Percentiles rank a stretch among this genome's conserved stretches.
These are phyloP conservation scores for Neltuma alba DNA, from an alignment of 306 rosid species.

Conservation along the genomic window DNA sequence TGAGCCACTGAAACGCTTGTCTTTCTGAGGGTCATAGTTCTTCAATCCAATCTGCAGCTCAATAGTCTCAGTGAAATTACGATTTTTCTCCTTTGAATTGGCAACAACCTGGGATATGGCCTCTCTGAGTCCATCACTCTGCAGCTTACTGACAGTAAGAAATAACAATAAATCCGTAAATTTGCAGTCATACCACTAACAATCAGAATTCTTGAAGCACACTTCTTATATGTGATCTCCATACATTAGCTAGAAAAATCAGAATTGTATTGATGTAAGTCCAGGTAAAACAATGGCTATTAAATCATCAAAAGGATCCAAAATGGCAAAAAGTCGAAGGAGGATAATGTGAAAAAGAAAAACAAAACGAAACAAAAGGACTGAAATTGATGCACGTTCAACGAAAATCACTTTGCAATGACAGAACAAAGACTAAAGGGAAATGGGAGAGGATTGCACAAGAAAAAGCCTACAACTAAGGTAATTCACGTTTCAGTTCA, in stretches of 20 bases:
- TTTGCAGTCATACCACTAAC: background rate
- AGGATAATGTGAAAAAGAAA: background rate
- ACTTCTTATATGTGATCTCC: background rate
- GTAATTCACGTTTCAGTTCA: background rate
- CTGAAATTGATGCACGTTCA: background rate
- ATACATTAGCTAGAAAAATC: background rate
- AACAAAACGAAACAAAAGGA: background rate
- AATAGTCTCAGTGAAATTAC: conserved; percentile 58
- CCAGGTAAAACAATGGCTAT: background rate
- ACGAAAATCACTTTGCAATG: background rate
- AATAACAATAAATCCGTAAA: background rate
- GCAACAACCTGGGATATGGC: conserved; percentile 44
- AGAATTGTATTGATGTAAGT: background rate
- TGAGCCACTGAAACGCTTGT: conserved; percentile 77
- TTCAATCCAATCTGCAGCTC: conserved; percentile 74
- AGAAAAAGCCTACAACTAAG: background rate
- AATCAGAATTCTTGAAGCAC: background rate
- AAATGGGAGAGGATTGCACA: background rate
- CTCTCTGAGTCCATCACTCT: conserved; percentile 55
- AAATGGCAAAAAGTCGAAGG: too few species aligned
- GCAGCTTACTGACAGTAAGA: conserved; percentile 46
- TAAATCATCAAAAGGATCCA: background rate
- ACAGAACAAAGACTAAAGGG: background rate
- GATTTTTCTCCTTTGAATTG: conserved; percentile 44
- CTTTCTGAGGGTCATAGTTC: conserved; percentile 73